These are phyloP conservation scores for Solanum corneliomulleri DNA, from an alignment of 257 asterid genomes.

Conservation along the genomic window DNA sequence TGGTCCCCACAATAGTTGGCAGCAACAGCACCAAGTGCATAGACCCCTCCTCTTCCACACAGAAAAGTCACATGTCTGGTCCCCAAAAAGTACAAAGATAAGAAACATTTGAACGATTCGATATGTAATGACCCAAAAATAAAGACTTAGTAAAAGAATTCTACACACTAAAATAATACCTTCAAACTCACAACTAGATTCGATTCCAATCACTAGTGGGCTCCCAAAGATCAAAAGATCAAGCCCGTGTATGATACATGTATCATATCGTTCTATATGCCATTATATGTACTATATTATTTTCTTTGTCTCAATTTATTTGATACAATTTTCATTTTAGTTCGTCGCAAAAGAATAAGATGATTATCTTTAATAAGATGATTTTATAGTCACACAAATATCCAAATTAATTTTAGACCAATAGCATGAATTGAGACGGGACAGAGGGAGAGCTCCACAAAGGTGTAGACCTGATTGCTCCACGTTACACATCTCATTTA, in stretches of 20 bases:
- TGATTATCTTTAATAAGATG: background rate
- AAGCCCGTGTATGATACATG: background rate
- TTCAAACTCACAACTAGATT: background rate
- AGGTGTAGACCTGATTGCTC: background rate
- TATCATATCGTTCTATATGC: background rate
- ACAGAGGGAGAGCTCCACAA: background rate
- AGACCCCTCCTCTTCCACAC: constrained; percentile 65
- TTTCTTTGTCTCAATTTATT: background rate
- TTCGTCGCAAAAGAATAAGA: background rate
- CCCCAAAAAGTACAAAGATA: background rate
- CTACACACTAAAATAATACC: background rate
- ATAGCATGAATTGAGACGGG: background rate
- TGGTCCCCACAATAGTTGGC: constrained; percentile 44
- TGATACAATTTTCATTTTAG: background rate
- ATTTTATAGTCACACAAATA: background rate
- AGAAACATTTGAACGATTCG: background rate
- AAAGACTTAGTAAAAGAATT: background rate
- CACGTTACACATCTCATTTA: background rate
- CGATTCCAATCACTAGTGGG: background rate
- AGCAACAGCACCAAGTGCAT: constrained; percentile 53
- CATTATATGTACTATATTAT: too few species aligned
- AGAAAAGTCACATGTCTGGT: constrained; percentile 53
- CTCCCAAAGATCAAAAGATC: background rate
- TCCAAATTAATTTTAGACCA: background rate
- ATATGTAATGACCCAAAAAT: background rate